These are phyloP conservation scores for Excoecaria cochinchinensis DNA, from an alignment of 345 rosid genomes.

Conservation along the genomic window DNA sequence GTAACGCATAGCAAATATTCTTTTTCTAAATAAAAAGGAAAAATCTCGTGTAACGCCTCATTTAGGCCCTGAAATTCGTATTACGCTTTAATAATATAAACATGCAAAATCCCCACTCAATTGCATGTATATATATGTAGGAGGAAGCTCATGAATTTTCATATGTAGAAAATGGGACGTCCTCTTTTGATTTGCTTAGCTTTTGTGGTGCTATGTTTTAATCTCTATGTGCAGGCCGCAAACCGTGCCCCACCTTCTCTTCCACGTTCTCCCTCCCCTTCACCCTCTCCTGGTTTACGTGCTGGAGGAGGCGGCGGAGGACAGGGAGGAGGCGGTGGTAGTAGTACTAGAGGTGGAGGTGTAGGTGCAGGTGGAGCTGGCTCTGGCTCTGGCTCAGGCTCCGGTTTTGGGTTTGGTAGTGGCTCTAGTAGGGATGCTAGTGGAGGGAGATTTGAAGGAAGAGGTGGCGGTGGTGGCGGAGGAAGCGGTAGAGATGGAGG, in stretches of 20 bases:
- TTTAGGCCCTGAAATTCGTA: no score
- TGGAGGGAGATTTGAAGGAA: background rate
- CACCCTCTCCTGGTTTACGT: background rate
- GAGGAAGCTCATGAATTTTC: no score
- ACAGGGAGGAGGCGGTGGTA: background rate
- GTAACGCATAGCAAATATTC: no score
- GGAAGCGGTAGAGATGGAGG: background rate
- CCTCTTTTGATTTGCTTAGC: background rate
- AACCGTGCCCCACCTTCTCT: background rate
- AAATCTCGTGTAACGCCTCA: no score
- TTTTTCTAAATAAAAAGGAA: no score
- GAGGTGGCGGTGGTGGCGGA: conserved; percentile 1
- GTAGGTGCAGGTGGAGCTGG: no score
- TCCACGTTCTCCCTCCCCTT: background rate
- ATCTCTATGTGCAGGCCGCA: conserved; percentile 2
- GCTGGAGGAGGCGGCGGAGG: conserved; percentile 6
- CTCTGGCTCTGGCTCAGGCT: background rate
- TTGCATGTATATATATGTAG: no score
- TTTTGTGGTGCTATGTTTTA: background rate
- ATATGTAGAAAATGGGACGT: background rate
- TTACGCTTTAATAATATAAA: no score
- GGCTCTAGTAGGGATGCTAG: background rate
- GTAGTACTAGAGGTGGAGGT: background rate
- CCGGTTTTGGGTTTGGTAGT: conserved; percentile 6
- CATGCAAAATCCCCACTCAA: no score